Base-by-base conservation (phyloP, 305 asterid genomes). In the Withania somnifera region DNA sequence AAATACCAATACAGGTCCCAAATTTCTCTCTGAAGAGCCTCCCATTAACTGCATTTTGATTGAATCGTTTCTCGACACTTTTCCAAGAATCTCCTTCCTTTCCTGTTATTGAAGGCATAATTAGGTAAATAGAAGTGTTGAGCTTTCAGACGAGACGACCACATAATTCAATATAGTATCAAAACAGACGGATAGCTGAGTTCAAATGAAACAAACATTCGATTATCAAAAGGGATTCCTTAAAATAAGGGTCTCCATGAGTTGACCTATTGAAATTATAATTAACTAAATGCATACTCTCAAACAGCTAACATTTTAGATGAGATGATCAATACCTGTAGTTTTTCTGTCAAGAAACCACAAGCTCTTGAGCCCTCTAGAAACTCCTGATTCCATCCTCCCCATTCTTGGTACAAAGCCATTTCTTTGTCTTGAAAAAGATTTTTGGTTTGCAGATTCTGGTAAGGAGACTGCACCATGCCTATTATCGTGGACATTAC, bases 41-140 rank as follows among this genome's bases (percentile, higher is more conserved):
- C 19, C 92, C 94, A 47, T 87, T 86, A 53, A 87, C 90, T 3
- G 87, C 84, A 67, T 88, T 78, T 53, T 83, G 85, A 45, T 86
- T 53, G 76, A 93, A 96, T 11, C 97, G 93, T 85, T 82, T 91
- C 88, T 91, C 95, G 0, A 94, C 86, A 0, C 88, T 86, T 58
- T 15, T 84, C 99, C 99, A 96, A 1, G 93, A 92, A 9, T 94
- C 97, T 32, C 87, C 94, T 82, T 94, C 99, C 83, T 92, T 94
- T 83, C 97, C 99, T 0, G 97, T 90, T 30, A 69, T 83, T 0
- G 91, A 26, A 73, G 20, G n/a, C n/a, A 14, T 24, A 22, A 69
- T 40, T 42, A 24, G 14, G 58, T 2, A 73, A 45, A 22, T 7
- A 42, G 3, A 71, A 17, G 73, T 64, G 53, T 63, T 28, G 6